Conservation (phyloP, 768 basidiomycete species). For the Russula sp. region DNA sequence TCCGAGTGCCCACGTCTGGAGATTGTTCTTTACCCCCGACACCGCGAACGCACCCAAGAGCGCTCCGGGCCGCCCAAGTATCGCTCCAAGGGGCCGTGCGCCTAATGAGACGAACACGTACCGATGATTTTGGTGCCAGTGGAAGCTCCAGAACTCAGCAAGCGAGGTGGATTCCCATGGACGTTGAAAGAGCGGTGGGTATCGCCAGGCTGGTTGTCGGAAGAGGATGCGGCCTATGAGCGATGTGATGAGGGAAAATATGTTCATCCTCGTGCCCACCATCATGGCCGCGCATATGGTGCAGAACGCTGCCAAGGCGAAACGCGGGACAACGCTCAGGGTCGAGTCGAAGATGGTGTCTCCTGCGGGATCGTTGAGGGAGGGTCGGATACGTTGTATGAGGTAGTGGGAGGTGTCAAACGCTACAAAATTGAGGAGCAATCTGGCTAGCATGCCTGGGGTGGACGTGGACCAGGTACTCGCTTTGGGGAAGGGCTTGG, state of each 20-base stretch:
- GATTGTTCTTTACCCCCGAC: constrained; percentile 58
- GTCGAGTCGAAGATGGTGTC: constrained; percentile 24
- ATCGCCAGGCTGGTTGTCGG: constrained; percentile 35
- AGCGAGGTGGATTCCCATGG: constrained; percentile 43
- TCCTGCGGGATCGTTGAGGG: constrained; percentile 9
- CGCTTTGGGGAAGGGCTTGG: constrained; percentile 6
- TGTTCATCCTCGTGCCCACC: constrained; percentile 22
- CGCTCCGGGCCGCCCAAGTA: constrained; percentile 49
- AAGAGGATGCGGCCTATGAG: constrained; percentile 36
- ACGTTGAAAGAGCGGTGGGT: constrained; percentile 39
- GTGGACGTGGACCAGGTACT: background rate
- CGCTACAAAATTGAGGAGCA: constrained; percentile 5
- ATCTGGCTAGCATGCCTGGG: background rate
- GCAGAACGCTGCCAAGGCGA: constrained; percentile 1
- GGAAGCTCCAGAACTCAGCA: constrained; percentile 40
- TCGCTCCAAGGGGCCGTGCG: constrained; percentile 35
- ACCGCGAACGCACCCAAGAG: constrained; percentile 57
- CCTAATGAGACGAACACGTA: constrained; percentile 37
- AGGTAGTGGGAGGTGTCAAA: constrained; percentile 15
- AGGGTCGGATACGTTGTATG: constrained; percentile 14
- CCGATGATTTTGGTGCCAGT: constrained; percentile 44
- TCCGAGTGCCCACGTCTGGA: constrained; percentile 59
- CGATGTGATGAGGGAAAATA: constrained; percentile 32
- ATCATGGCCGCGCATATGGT: constrained; percentile 18
- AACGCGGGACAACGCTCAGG: constrained; percentile 1